Percentiles rank a stretch among this genome's conserved stretches.
Evolutionary conservation across 73 alveolate species (phyloP).

Genomic region (Paramecium caudatum): DNA sequence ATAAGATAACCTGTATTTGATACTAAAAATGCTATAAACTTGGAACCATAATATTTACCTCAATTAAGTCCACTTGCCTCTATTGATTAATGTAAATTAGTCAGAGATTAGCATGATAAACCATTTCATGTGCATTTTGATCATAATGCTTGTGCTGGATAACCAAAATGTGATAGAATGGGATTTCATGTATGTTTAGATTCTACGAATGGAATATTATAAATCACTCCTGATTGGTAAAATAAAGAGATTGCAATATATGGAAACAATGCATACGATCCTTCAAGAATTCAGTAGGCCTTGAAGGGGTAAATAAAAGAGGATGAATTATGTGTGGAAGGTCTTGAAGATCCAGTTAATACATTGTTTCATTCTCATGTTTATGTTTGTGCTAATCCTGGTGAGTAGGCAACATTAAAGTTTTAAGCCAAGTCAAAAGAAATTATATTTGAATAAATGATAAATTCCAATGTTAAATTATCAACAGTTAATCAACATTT

Average conservation of each 20-base stretch:
- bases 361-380: background rate
- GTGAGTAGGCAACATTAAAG: background rate
- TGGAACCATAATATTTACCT: background rate
- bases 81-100: background rate
- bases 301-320: background rate
- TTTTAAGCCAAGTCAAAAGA: slow-evolving; percentile 10
- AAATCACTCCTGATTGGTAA: background rate
- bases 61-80: background rate
- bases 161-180: slow-evolving; percentile 4
- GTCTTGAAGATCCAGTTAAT: slow-evolving; percentile 25
- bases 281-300: background rate
- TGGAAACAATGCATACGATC: slow-evolving; percentile 43
- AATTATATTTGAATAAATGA: slow-evolving; percentile 3
- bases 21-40: background rate
- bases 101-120: slow-evolving; percentile 14
- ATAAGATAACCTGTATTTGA: background rate
- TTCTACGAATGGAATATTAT: background rate
- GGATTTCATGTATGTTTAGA: slow-evolving; percentile 51
- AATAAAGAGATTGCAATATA: slow-evolving; percentile 12
- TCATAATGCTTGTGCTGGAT: slow-evolving; percentile 14
- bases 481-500: background rate
- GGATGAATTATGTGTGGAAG: slow-evolving; percentile 24
- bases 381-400: slow-evolving; percentile 4
- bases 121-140: slow-evolving; percentile 53
- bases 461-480: too few relatives aligned